A percentile compares a stretch with the other conserved stretches of the same genome.
Evolutionary conservation across 2,329 filamentous ascomycete genomes (phyloP).

Genomic region (Proliferodiscus dingleyae): DNA sequence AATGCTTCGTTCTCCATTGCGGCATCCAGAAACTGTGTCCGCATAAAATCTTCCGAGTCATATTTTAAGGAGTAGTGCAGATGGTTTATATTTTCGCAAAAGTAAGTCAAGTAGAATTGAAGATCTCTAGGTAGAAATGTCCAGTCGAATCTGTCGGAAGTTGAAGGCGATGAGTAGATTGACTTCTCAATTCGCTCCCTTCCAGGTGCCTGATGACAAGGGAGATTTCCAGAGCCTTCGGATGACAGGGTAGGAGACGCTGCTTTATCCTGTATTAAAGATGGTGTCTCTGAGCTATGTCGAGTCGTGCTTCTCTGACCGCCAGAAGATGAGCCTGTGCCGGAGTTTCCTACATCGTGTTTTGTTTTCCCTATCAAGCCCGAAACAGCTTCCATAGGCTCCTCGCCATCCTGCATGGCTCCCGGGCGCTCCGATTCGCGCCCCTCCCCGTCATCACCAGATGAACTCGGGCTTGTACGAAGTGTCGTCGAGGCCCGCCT

Average conservation of each 20-base stretch:
- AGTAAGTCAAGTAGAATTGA: conserved; percentile 74
- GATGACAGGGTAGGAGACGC: conserved; percentile 50
- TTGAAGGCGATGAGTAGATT: conserved; percentile 27
- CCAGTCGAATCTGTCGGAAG: conserved; percentile 40
- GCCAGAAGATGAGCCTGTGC: conserved; percentile 36
- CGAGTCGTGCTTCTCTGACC: conserved; percentile 36
- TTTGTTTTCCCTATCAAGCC: conserved; percentile 22
- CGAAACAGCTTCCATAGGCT: conserved; percentile 27
- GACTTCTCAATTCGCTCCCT: conserved; percentile 13
- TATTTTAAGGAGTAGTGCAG: conserved; percentile 78
- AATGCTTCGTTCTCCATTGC: conserved; percentile 76
- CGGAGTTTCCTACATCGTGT: conserved; percentile 33
- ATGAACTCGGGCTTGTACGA: conserved; percentile 41
- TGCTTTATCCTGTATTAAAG: conserved; percentile 46
- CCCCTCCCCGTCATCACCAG: conserved; percentile 50
- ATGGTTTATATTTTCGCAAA: conserved; percentile 69
- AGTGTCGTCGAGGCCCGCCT: conserved; percentile 33
- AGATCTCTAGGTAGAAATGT: conserved; percentile 62
- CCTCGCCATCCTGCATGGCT: conserved; percentile 52
- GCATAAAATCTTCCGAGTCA: conserved; percentile 70
- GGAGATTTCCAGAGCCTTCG: conserved; percentile 30
- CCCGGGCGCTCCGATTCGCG: conserved; percentile 44
- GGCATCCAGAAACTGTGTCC: conserved; percentile 62
- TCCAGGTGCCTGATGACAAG: conserved; percentile 15
- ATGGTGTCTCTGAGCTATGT: conserved; percentile 49